Percentiles rank a stretch among this genome's conserved stretches.
phyloP scores from a whole-genome alignment of 495 filamentous ascomycete genomes.

The Parachaetomium inaequale region DNA sequence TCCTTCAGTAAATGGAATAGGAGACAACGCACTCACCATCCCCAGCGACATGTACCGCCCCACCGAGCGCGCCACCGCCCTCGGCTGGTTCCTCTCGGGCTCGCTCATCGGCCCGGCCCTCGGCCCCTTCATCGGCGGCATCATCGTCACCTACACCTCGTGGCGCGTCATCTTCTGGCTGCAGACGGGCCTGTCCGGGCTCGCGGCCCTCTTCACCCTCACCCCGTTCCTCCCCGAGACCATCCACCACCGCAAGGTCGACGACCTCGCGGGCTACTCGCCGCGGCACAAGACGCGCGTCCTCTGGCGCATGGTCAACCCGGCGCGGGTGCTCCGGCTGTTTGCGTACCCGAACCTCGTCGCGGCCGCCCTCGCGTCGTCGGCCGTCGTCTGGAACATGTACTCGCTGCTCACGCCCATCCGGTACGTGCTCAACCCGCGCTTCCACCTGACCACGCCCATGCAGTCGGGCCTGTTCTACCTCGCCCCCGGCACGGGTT shows the following conservation, averaged over 20 bases:
- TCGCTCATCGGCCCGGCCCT: slow-evolving; percentile 68
- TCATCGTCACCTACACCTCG: slow-evolving; percentile 65
- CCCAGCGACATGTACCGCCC: slow-evolving; percentile 59
- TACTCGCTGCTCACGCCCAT: slow-evolving; percentile 71
- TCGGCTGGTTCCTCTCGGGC: slow-evolving; percentile 66
- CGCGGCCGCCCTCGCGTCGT: slow-evolving; percentile 56
- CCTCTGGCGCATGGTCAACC: slow-evolving; percentile 59
- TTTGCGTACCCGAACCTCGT: slow-evolving; percentile 65
- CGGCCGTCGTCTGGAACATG: slow-evolving; percentile 67
- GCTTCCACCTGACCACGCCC: slow-evolving; percentile 53
- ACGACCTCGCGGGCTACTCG: slow-evolving; percentile 51
- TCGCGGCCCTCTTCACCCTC: slow-evolving; percentile 56
- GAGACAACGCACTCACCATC: not conserved
- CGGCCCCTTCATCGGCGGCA: slow-evolving; percentile 63
- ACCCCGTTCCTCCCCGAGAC: slow-evolving; percentile 64
- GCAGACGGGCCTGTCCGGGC: slow-evolving; percentile 59
- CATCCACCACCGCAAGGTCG: slow-evolving; percentile 55
- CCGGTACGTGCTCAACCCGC: slow-evolving; percentile 69
- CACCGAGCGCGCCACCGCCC: slow-evolving; percentile 62
- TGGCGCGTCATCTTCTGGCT: slow-evolving; percentile 75
- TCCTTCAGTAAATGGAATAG: not conserved
- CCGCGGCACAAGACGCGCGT: slow-evolving; percentile 45
- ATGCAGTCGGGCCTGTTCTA: slow-evolving; percentile 69
- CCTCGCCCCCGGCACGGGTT: slow-evolving; percentile 68
- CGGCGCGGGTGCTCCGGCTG: slow-evolving; percentile 56